Percentiles rank a stretch among this genome's conserved stretches.
Evolutionary conservation across 2,329 filamentous ascomycete genomes (phyloP).

Genomic region (Geosmithia putterillii): DNA sequence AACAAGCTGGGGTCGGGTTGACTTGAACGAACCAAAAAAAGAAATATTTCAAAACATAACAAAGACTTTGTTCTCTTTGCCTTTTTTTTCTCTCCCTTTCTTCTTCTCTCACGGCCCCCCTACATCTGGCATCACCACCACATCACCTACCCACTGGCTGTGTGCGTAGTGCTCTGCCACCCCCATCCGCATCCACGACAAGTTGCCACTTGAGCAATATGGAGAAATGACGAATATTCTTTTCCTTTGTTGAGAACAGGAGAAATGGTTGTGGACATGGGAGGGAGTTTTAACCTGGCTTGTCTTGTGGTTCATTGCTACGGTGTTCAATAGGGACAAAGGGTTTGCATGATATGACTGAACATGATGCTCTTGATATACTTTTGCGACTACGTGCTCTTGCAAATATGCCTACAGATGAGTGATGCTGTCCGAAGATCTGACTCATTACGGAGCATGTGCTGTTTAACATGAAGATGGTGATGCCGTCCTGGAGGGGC

Average conservation of each 20-base stretch:
- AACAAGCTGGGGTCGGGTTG: neutral
- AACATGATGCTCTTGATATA: conserved; percentile 28
- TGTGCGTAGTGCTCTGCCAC: too few relatives aligned
- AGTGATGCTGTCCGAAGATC: too few relatives aligned
- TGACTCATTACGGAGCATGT: too few relatives aligned
- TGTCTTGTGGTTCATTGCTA: conserved; percentile 31
- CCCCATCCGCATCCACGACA: neutral
- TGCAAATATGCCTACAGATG: conserved; percentile 12
- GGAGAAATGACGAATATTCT: conserved; percentile 12
- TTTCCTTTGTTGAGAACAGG: neutral
- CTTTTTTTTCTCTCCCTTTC: too few relatives aligned
- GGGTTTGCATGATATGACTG: conserved; percentile 39
- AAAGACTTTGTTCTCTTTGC: neutral
- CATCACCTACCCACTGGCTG: too few relatives aligned
- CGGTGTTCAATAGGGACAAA: conserved; percentile 40
- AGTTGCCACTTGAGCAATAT: neutral
- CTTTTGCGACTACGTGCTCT: conserved; percentile 28
- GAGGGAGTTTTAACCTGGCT: neutral
- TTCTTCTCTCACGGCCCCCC: too few relatives aligned
- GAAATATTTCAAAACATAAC: neutral
- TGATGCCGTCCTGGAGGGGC: too few relatives aligned
- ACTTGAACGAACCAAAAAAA: neutral
- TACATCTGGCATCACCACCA: too few relatives aligned
- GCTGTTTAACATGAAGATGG: too few relatives aligned
- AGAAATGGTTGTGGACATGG: neutral